A percentile compares a stretch with the other conserved stretches of the same genome.
These are phyloP conservation scores for Calonectria naviculata DNA, from an alignment of 2,329 filamentous ascomycete species.

Conservation along the genomic window DNA sequence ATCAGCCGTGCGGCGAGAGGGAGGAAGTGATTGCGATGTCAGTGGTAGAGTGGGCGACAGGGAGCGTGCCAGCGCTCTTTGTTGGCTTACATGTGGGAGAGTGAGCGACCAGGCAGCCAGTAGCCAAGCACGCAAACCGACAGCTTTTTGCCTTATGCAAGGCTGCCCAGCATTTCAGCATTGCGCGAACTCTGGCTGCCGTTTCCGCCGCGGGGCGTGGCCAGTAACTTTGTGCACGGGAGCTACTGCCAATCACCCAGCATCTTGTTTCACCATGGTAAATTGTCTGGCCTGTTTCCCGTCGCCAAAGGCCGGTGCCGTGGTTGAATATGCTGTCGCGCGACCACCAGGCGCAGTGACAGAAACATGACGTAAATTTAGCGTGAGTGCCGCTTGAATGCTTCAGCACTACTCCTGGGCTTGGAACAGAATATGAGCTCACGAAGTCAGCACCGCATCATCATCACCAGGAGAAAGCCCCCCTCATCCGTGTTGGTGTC, in stretches of 20 bases:
- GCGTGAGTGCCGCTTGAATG: neutral
- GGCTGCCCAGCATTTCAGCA: neutral
- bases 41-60: slow-evolving; percentile 7
- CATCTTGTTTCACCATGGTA: too few species aligned
- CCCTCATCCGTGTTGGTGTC: neutral
- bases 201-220: neutral
- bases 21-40: neutral
- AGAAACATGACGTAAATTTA: neutral
- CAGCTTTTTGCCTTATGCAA: neutral
- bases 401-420: neutral
- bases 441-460: neutral
- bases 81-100: slow-evolving; percentile 5
- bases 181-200: neutral
- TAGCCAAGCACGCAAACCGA: slow-evolving; percentile 11
- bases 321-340: neutral
- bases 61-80: neutral
- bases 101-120: slow-evolving; percentile 5
- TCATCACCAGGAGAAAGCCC: neutral
- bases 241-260: neutral
- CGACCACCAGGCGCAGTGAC: neutral
- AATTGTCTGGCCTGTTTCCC: neutral
- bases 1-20: neutral
- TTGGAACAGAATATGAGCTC: neutral
- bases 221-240: neutral
- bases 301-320: neutral